These are phyloP conservation scores for Daldinia vernicosa DNA, from an alignment of 495 filamentous ascomycete genomes.

Conservation along the genomic window DNA sequence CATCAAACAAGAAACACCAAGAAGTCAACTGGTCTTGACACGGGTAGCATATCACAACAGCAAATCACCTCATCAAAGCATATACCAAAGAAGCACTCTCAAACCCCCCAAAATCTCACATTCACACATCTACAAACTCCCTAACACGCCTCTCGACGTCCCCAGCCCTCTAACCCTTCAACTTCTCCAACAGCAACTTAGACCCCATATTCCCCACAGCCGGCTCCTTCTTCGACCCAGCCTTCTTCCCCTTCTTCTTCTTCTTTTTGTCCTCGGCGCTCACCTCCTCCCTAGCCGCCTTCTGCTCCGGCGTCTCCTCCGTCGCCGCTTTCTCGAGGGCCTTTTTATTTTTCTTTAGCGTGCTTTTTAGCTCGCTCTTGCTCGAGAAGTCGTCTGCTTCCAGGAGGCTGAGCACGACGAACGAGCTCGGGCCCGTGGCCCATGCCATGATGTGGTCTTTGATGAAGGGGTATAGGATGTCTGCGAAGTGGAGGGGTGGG, in stretches of 20 bases:
- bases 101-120: not conserved
- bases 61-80: not conserved
- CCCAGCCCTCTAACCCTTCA: constrained; percentile 34
- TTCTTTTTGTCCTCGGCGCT: constrained; percentile 37
- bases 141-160: not conserved
- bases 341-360: constrained; percentile 68
- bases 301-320: constrained; percentile 53
- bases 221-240: constrained; percentile 44
- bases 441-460: constrained; percentile 78
- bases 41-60: not conserved
- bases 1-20: not conserved
- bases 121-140: not conserved
- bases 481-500: constrained; percentile 83
- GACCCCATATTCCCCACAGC: constrained; percentile 63
- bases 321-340: constrained; percentile 58
- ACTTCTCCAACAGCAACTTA: constrained; percentile 62
- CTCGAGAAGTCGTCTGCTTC: constrained; percentile 81
- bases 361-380: constrained; percentile 69
- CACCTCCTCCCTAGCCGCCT: constrained; percentile 49
- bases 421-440: constrained; percentile 84
- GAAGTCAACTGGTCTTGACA: not conserved
- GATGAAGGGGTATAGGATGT: constrained; percentile 78
- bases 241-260: constrained; percentile 55
- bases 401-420: constrained; percentile 79
- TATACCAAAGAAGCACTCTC: not conserved